These are phyloP conservation scores for Aspergillus sp. DNA, from an alignment of 2,329 filamentous ascomycete genomes.

Conservation along the genomic window DNA sequence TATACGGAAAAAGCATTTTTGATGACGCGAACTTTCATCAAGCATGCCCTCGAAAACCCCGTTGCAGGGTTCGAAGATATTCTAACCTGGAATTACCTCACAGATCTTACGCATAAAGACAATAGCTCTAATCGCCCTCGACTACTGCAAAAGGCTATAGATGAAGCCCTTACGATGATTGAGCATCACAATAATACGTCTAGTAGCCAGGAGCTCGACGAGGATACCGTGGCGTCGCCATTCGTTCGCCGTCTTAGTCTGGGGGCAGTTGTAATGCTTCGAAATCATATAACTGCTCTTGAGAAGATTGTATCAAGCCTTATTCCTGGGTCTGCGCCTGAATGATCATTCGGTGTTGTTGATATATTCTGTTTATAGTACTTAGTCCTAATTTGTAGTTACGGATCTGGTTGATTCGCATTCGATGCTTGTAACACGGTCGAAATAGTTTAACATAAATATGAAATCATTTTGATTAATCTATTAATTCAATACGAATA, in stretches of 20 bases:
- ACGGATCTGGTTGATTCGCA: background rate
- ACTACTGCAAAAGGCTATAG: constrained; percentile 19
- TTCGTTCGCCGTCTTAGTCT: constrained; percentile 28
- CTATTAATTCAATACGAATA: no score
- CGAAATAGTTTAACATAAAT: no score
- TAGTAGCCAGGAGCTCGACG: constrained; percentile 7
- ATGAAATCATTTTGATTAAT: no score
- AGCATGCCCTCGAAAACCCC: constrained; percentile 39
- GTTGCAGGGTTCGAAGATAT: constrained; percentile 47
- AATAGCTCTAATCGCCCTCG: constrained; percentile 8
- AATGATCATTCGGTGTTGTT: background rate
- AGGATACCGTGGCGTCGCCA: constrained; percentile 12
- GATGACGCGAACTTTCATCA: constrained; percentile 48
- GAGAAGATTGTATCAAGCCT: constrained; percentile 16
- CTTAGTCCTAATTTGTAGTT: background rate
- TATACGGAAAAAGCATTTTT: constrained; percentile 55
- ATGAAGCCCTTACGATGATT: constrained; percentile 21
- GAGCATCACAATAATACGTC: constrained; percentile 19
- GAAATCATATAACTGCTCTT: constrained; percentile 21
- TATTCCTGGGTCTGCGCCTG: background rate
- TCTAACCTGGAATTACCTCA: constrained; percentile 50
- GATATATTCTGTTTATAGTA: background rate
- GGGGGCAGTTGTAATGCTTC: constrained; percentile 29
- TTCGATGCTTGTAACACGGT: background rate
- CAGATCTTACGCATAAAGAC: constrained; percentile 1